Evolutionary conservation across 2,329 filamentous ascomycete species (phyloP).

Genomic region (Aspergillus felis): DNA sequence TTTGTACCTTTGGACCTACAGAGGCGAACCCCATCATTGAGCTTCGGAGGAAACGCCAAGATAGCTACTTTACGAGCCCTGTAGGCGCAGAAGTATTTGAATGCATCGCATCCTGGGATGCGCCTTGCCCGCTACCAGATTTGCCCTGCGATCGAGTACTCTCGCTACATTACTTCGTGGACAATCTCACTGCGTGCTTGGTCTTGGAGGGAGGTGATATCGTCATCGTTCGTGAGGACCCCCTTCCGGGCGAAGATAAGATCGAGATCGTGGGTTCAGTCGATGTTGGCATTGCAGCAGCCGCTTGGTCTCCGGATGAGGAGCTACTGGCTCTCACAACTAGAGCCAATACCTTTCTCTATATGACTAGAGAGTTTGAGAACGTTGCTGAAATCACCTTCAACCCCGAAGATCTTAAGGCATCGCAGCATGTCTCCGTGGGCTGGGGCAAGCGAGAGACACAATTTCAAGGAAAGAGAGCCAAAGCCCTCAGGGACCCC

Average conservation of each 20-base stretch:
- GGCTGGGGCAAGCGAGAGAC: slow-evolving; percentile 99
- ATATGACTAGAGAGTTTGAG: slow-evolving; percentile 92
- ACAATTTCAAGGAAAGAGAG: slow-evolving; percentile 90
- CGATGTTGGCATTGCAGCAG: slow-evolving; percentile 83
- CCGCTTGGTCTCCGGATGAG: slow-evolving; percentile 92
- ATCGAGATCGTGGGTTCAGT: slow-evolving; percentile 96
- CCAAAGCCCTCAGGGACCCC: slow-evolving; percentile 81
- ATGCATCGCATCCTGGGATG: slow-evolving; percentile 81
- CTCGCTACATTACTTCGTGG: slow-evolving; percentile 78
- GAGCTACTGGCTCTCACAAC: slow-evolving; percentile 84
- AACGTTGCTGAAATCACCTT: slow-evolving; percentile 72
- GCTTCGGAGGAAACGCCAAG: slow-evolving; percentile 52
- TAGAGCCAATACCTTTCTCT: slow-evolving; percentile 70
- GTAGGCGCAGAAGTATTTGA: slow-evolving; percentile 40
- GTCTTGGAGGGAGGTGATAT: slow-evolving; percentile 90
- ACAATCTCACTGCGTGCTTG: slow-evolving; percentile 72
- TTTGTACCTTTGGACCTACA: slow-evolving; percentile 82
- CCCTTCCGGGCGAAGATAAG: slow-evolving; percentile 63
- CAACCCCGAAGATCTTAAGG: slow-evolving; percentile 70
- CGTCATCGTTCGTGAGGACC: slow-evolving; percentile 72
- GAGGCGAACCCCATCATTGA: slow-evolving; percentile 67
- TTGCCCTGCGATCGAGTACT: slow-evolving; percentile 71
- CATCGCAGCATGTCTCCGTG: slow-evolving; percentile 91
- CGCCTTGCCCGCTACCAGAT: slow-evolving; percentile 72
- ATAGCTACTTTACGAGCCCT: slow-evolving; percentile 37